Base-by-base conservation (phyloP, 495 filamentous ascomycete species). In the Neurospora sp. region DNA sequence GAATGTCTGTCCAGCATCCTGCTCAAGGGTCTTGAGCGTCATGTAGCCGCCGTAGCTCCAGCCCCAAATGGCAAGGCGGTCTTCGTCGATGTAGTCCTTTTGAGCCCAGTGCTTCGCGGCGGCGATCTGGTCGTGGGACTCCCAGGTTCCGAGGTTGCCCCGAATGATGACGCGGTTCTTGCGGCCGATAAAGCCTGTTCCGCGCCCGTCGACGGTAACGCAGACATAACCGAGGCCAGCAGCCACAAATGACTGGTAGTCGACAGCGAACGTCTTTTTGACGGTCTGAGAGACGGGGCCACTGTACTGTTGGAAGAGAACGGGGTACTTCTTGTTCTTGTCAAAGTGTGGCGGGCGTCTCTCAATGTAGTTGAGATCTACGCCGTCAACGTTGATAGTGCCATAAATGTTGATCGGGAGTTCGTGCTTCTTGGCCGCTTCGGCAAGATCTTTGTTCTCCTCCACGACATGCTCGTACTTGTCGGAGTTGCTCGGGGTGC, bases 21-120 rank as follows among this genome's bases (percentile, higher is more conserved):
- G 86, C 82, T 99, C 96, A 3, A 99, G 87, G 4, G 93, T 94
- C 83, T 99, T 99, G 71, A 99, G 84, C n/a, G 96, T 93, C 89
- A 93, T 94, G 85, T 97, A 99, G 20, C 96, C 96, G 41, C 96
- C 96, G 78, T 94, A 99, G 74, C 92, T 96, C 96, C 96, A 99
- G 42, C 96, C 96, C 96, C 96, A 99, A 77, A 99, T 97, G 1
- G 94, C 95, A 72, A 99, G 89, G 40, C 90, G 86, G 10, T 87
- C 83, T 73, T 87, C 86, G 81, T 98, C 96, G 6, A 97, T 91
- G 80, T 98, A 98, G 38, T 85, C 78, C 84, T 96, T 97, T 47
- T 81, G 78, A 0, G 89, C 90, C 92, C 93, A 98, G 70, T 91
- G 88, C 84, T 95, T 93, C 20, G 93, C 96, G 5, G 94, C 92